phyloP scores from a whole-genome alignment of 1,284 basidiomycete species.

The Cutaneotrichosporon arboriforme region DNA sequence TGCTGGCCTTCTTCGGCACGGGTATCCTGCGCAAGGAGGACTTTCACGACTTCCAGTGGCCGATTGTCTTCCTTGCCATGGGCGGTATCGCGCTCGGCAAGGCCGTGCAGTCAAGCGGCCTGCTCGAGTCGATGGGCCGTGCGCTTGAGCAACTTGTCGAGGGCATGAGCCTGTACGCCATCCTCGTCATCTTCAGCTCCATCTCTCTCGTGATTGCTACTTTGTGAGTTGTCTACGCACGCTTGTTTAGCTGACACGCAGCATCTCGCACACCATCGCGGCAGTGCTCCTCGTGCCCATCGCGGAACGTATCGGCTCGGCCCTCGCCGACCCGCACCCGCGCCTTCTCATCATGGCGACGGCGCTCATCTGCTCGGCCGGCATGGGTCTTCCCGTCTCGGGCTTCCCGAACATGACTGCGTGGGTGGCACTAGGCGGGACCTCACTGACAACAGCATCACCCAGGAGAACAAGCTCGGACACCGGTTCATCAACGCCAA shows the following conservation, averaged over 20 bases:
- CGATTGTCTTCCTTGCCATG: conserved; percentile 93
- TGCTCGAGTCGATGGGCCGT: conserved; percentile 70
- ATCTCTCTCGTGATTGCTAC: conserved; percentile 73
- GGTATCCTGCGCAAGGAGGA: conserved; percentile 94
- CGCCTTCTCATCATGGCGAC: conserved; percentile 85
- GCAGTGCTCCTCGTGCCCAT: conserved; percentile 94
- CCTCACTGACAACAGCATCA: conserved; percentile 57
- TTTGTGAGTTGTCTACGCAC: conserved; percentile 34
- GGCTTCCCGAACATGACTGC: conserved; percentile 97
- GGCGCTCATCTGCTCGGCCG: conserved; percentile 84
- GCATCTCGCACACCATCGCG: conserved; percentile 92
- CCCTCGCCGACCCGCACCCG: conserved; percentile 62
- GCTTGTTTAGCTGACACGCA: conserved; percentile 6
- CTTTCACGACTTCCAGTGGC: conserved; percentile 91
- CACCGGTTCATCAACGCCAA: conserved; percentile 75
- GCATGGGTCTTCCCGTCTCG: conserved; percentile 97
- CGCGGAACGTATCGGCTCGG: conserved; percentile 79
- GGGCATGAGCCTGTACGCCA: conserved; percentile 68
- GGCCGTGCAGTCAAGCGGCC: conserved; percentile 82
- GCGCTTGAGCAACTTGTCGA: conserved; percentile 65
- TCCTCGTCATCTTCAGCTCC: conserved; percentile 74
- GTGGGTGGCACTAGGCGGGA: conserved; percentile 55
- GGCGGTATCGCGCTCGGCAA: conserved; percentile 95
- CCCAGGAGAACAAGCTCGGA: conserved; percentile 92
- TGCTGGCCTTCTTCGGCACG: conserved; percentile 91